phyloP scores from a whole-genome alignment of 2,329 filamentous ascomycete species.

The Ceratocystiopsis minuta region DNA sequence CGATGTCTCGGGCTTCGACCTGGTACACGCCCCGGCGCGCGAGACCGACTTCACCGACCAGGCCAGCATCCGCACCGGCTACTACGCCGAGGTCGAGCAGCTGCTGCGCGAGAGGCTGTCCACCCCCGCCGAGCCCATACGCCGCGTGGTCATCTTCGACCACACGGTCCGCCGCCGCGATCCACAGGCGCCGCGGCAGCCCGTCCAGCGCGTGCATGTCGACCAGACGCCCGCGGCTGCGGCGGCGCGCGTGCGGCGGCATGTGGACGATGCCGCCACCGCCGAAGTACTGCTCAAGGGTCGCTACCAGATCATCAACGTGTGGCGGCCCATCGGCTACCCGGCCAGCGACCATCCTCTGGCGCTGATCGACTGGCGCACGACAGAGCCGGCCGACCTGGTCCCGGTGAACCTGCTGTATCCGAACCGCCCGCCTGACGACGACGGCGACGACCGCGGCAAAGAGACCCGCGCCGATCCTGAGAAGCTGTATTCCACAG shows the following conservation, averaged over 20 bases:
- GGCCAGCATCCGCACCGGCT: constrained; percentile 30
- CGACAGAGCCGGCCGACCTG: constrained; percentile 37
- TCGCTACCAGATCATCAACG: constrained; percentile 51
- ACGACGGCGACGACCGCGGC: constrained; percentile 31
- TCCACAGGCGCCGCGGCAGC: constrained; percentile 38
- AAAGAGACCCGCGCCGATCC: constrained; percentile 38
- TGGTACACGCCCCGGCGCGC: constrained; percentile 29
- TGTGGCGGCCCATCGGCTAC: constrained; percentile 50
- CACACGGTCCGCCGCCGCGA: constrained; percentile 46
- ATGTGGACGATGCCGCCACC: constrained; percentile 29
- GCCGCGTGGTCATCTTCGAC: constrained; percentile 51
- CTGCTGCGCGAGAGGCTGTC: constrained; percentile 33
- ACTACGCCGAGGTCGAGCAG: constrained; percentile 44
- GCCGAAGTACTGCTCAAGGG: constrained; percentile 36
- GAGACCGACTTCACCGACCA: constrained; percentile 40
- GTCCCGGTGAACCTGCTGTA: constrained; percentile 45
- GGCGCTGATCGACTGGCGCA: constrained; percentile 46
- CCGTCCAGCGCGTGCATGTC: constrained; percentile 53
- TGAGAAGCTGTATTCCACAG: constrained; percentile 25
- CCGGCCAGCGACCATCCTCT: constrained; percentile 44
- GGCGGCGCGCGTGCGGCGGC: constrained; percentile 40
- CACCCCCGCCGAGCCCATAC: constrained; percentile 20
- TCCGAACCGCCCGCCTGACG: constrained; percentile 22
- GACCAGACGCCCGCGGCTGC: constrained; percentile 51
- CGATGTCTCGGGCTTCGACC: constrained; percentile 39